A percentile compares a stretch with the other conserved stretches of the same genome.
phyloP scores from a whole-genome alignment of 2,329 filamentous ascomycete species.

The Cladosporium colombiae region DNA sequence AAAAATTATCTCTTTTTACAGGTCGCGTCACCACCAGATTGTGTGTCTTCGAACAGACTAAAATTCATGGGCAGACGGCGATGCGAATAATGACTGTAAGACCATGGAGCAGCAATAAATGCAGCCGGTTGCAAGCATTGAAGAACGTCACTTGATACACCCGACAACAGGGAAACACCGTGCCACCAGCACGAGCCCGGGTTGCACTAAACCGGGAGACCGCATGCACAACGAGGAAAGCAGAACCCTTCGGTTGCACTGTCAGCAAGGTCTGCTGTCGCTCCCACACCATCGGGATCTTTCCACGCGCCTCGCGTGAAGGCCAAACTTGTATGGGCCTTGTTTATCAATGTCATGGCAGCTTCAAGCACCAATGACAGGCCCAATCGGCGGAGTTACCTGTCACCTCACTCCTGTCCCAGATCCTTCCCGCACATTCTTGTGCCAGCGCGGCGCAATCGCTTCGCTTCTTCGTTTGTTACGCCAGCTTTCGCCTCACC shows the following conservation, averaged over 20 bases:
- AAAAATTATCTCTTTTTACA: background rate
- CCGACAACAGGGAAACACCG: background rate
- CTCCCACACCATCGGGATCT: conserved; percentile 14
- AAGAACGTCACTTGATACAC: background rate
- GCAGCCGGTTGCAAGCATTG: background rate
- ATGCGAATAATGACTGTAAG: background rate
- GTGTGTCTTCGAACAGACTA: background rate
- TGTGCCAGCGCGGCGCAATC: background rate
- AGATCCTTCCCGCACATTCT: conserved; percentile 2
- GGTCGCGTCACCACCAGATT: background rate
- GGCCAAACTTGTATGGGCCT: background rate
- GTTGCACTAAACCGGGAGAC: conserved; percentile 5
- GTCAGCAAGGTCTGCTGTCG: conserved; percentile 8
- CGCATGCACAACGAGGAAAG: conserved; percentile 15
- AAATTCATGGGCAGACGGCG: background rate
- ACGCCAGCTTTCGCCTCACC: background rate
- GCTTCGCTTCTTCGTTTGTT: background rate
- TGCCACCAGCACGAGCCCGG: background rate
- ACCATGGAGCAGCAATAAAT: background rate
- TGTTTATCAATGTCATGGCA: background rate
- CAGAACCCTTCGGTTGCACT: background rate
- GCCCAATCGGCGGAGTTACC: background rate
- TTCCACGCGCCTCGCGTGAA: conserved; percentile 8
- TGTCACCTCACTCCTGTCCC: background rate
- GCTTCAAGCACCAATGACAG: background rate